Evolutionary conservation across 345 rosid genomes (phyloP).

Genomic region (Ceriops zippeliana): DNA sequence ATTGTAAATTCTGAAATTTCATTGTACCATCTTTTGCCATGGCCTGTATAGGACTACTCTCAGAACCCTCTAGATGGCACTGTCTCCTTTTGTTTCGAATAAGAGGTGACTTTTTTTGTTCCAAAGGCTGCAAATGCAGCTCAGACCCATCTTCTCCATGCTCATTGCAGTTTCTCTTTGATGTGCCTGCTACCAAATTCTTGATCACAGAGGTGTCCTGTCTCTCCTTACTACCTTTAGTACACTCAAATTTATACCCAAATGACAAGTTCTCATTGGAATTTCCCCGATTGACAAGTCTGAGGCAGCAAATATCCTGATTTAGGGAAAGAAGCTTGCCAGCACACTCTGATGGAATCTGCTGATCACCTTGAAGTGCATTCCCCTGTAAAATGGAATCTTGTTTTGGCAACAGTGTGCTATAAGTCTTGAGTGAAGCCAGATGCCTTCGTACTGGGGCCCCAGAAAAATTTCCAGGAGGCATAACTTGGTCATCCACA

Average conservation of each 20-base stretch:
- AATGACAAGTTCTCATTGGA: slow-evolving; percentile 11
- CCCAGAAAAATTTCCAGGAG: slow-evolving; percentile 20
- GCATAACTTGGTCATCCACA: slow-evolving; percentile 20
- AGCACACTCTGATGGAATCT: slow-evolving; percentile 10
- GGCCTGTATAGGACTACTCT: slow-evolving; percentile 16
- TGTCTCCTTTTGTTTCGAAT: slow-evolving; percentile 27
- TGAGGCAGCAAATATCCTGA: slow-evolving; percentile 11
- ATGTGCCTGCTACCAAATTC: slow-evolving; percentile 13
- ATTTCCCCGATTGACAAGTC: slow-evolving; percentile 13
- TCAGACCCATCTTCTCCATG: slow-evolving; percentile 22
- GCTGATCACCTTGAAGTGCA: slow-evolving; percentile 14
- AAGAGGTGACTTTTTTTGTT: slow-evolving; percentile 28
- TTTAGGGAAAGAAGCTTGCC: slow-evolving; percentile 10
- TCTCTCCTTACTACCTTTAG: slow-evolving; percentile 19
- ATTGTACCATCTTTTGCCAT: slow-evolving; percentile 22
- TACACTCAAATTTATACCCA: slow-evolving; percentile 13
- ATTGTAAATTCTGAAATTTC: slow-evolving; percentile 20
- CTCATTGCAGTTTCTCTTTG: slow-evolving; percentile 14
- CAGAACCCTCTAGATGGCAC: slow-evolving; percentile 27
- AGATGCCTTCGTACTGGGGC: slow-evolving; percentile 30
- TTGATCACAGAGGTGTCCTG: not conserved
- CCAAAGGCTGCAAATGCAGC: slow-evolving; percentile 20
- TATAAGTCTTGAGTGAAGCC: slow-evolving; percentile 40
- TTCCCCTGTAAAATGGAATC: slow-evolving; percentile 16
- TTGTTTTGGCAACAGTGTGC: slow-evolving; percentile 27